Percentiles rank a stretch among this genome's conserved stretches.
phyloP scores from a whole-genome alignment of 495 filamentous ascomycete species.

The Aspergillus nidulans region DNA sequence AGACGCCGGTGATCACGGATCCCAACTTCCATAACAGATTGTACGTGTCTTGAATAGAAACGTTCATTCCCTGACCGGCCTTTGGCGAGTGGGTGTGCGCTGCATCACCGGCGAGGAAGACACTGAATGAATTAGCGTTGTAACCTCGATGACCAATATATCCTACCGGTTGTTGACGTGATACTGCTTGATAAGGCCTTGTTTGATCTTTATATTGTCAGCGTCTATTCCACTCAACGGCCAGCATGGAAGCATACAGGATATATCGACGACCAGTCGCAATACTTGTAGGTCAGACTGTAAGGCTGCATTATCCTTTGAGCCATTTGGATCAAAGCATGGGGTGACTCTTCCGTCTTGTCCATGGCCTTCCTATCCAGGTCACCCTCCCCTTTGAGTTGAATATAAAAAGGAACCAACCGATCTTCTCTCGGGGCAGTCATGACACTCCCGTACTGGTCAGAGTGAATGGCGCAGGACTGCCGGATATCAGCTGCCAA shows the following conservation, averaged over 20 bases:
- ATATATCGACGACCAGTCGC: conserved; percentile 27
- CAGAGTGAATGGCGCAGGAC: conserved; percentile 14
- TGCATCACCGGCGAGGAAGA: conserved; percentile 51
- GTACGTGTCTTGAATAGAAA: conserved; percentile 49
- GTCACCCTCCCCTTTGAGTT: conserved; percentile 9
- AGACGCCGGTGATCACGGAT: conserved; percentile 25
- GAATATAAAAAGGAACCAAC: conserved; percentile 18
- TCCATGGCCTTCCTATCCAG: not conserved
- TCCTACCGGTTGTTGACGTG: conserved; percentile 12
- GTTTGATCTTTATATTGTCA: conserved; percentile 6
- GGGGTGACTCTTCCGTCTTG: not conserved
- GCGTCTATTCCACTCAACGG: not conserved
- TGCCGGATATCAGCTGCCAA: conserved; percentile 9
- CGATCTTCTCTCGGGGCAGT: conserved; percentile 17
- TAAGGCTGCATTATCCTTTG: conserved; percentile 21
- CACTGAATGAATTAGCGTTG: not conserved
- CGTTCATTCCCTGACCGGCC: conserved; percentile 52
- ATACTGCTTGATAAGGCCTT: conserved; percentile 7
- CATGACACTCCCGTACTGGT: conserved; percentile 15
- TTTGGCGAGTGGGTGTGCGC: conserved; percentile 47
- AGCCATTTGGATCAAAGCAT: conserved; percentile 13
- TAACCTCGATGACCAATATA: not conserved
- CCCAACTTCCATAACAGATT: conserved; percentile 51
- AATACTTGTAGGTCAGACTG: conserved; percentile 17
- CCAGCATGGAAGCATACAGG: conserved; percentile 5